Evolutionary conservation across 805 yeast species (phyloP).

Genomic region (Wickerhamiella shivajii): DNA sequence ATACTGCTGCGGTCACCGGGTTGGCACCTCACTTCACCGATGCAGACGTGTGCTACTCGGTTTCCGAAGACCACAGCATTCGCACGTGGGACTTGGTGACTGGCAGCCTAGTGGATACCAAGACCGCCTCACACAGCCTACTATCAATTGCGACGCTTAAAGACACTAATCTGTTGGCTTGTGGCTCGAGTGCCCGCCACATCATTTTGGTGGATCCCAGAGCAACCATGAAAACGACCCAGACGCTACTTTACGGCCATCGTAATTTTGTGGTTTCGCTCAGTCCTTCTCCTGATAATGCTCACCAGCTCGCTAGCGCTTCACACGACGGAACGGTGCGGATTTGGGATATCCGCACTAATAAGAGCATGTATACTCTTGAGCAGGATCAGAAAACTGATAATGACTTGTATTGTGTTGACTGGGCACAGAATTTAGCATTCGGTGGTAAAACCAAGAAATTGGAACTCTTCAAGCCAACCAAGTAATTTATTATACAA

Average conservation of each 20-base stretch:
- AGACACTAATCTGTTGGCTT: slow-evolving; percentile 54
- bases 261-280: slow-evolving; percentile 77
- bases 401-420: slow-evolving; percentile 69
- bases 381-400: slow-evolving; percentile 36
- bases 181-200: slow-evolving; percentile 98
- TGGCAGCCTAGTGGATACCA: slow-evolving; percentile 70
- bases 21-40: slow-evolving; percentile 63
- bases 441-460: slow-evolving; percentile 93
- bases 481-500: not conserved
- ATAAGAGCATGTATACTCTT: slow-evolving; percentile 65
- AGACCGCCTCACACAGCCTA: slow-evolving; percentile 72
- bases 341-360: slow-evolving; percentile 91
- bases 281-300: slow-evolving; percentile 60
- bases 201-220: slow-evolving; percentile 90
- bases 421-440: slow-evolving; percentile 81
- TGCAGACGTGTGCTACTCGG: slow-evolving; percentile 76
- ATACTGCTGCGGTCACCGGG: slow-evolving; percentile 75
- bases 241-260: slow-evolving; percentile 71
- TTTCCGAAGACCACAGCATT: slow-evolving; percentile 87
- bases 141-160: slow-evolving; percentile 60
- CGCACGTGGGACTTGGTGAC: slow-evolving; percentile 95
- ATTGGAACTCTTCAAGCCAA: slow-evolving; percentile 58
- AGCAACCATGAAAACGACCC: slow-evolving; percentile 41
- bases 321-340: slow-evolving; percentile 95
- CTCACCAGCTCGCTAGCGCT: slow-evolving; percentile 71